A percentile compares a stretch with the other conserved stretches of the same genome.
These are phyloP conservation scores for Zygotorulaspora sp. DNA, from an alignment of 805 yeast genomes.

Conservation along the genomic window DNA sequence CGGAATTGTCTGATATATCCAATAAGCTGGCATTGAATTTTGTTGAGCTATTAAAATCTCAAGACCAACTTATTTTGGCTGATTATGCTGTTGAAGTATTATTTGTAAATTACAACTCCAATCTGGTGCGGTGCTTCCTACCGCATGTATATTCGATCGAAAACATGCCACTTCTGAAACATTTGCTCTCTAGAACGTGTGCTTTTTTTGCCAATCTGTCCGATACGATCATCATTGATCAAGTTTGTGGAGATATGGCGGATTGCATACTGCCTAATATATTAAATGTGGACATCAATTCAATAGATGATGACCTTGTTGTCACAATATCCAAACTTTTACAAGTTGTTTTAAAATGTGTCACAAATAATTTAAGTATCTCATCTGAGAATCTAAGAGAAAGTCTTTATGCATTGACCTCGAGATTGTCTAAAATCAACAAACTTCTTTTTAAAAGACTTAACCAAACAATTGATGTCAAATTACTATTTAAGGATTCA, in stretches of 20 bases:
- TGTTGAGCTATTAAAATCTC: conserved; percentile 20
- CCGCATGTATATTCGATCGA: conserved; percentile 22
- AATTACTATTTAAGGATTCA: conserved; percentile 19
- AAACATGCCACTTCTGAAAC: conserved; percentile 19
- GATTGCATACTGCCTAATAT: conserved; percentile 25
- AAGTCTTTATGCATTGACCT: conserved; percentile 14
- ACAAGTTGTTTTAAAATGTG: conserved; percentile 18
- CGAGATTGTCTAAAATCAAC: conserved; percentile 23
- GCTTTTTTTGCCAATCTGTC: conserved; percentile 25
- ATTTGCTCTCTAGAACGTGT: conserved; percentile 29
- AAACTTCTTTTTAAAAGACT: conserved; percentile 26
- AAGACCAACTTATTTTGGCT: conserved; percentile 19
- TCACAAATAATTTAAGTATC: conserved; percentile 12
- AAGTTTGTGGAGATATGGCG: conserved; percentile 26
- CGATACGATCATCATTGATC: conserved; percentile 31
- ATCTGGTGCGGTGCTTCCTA: conserved; percentile 23
- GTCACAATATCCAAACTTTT: conserved; percentile 29
- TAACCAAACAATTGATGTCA: conserved; percentile 21
- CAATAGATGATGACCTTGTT: conserved; percentile 18
- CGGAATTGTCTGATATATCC: conserved; percentile 10
- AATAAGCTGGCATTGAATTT: conserved; percentile 16
- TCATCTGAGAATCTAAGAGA: conserved; percentile 18
- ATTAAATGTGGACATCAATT: conserved; percentile 13
- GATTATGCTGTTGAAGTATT: conserved; percentile 31
- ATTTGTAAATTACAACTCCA: conserved; percentile 31